Evolutionary conservation across 345 rosid genomes (phyloP), one percentile per base, ranked within the genome.

Genomic region (Linum tenue): DNA sequence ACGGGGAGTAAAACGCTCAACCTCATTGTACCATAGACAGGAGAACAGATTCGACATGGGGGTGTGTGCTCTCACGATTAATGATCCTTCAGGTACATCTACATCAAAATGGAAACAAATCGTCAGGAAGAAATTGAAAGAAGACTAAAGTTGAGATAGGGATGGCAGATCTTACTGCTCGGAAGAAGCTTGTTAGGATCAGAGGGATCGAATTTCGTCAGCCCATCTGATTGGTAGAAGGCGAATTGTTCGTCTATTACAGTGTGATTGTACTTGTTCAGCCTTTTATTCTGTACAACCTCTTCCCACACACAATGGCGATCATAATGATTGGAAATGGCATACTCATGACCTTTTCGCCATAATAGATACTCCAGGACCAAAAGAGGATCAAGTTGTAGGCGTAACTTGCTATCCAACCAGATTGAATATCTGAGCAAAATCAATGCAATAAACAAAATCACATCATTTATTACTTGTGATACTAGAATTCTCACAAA

Each of bases 1-100:
- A 56, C 99, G 89, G 50, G 97, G 85, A 73, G 99, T 94, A 71
- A 94, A 94, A 41, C 89, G 96, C 39, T 88, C 96, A 55, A 94
- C 95, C 79, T 94, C 99, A 44, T 94, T 94, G 84, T 86, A 94
- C 99, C 99, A 94, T 37, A 94, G 97, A 75, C 99, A 90, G 4
- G 99, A 94, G 72, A 94, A 94, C 62, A 94, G 78, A 70, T 94
- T 94, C 14, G 99, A 88, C 99, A 94, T 88, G 1, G 97, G 99
- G 39, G 97, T 90, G 76, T 94, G 99, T 0, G 96, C 99, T 74
- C 97, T 77, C 10, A 90, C 86, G 38, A 94, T 94, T 70, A 94
- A 82, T 60, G 97, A 90, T 10, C 99, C 99, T 80, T 85, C 99
- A 14, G 99, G 99, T 53, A 94, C 99, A 90, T 94, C 99, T 94